phyloP scores from a whole-genome alignment of 1,284 basidiomycete genomes.

The Rhodotorula sp. region DNA sequence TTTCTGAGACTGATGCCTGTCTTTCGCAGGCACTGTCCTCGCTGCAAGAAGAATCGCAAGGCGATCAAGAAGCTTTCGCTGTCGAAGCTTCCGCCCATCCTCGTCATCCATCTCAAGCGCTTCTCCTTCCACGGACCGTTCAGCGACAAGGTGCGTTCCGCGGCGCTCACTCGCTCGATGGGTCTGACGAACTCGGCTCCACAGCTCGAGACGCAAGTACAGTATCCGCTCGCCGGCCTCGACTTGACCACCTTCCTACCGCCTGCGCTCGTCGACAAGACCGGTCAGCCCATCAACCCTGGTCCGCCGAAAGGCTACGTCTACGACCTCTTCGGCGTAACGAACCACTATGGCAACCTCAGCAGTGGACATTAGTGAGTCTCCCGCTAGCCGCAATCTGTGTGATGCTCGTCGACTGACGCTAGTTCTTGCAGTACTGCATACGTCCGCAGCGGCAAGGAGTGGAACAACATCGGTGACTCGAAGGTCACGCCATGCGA shows the following conservation, averaged over 20 bases:
- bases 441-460: constrained; percentile 36
- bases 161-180: background rate
- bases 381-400: background rate
- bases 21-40: constrained; percentile 75
- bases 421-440: constrained; percentile 33
- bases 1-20: accelerated
- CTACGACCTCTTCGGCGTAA: constrained; percentile 52
- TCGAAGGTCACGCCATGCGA: constrained; percentile 40
- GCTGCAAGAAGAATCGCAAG: constrained; percentile 78
- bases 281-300: constrained; percentile 3
- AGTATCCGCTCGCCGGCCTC: constrained; percentile 73
- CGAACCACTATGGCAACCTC: constrained; percentile 84
- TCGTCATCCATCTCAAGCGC: constrained; percentile 93
- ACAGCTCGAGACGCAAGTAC: constrained; percentile 49
- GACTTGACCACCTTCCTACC: constrained; percentile 94
- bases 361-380: constrained; percentile 87
- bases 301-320: constrained; percentile 43
- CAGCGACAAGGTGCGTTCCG: constrained; percentile 68
- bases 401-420: too few species aligned
- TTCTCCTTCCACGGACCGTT: constrained; percentile 90
- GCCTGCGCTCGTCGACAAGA: constrained; percentile 47
- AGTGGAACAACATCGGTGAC: constrained; percentile 44
- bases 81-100: constrained; percentile 84
- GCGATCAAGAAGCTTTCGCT: constrained; percentile 83
- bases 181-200: background rate